Conservation (phyloP, 495 filamentous ascomycete species). For the Filosporella fistucella region DNA sequence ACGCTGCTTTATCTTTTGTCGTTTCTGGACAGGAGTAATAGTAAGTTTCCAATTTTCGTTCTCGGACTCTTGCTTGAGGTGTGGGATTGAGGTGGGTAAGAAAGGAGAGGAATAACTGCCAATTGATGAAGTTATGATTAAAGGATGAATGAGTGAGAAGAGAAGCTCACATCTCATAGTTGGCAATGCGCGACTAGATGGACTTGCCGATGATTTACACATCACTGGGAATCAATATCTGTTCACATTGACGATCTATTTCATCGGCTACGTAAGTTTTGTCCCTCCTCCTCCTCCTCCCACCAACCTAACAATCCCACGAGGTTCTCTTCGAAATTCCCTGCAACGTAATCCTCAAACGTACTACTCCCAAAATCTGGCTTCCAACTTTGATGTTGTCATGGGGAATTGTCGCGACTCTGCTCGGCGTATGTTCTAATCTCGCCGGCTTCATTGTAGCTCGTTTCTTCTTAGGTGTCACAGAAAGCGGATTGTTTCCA, state of each 20-base stretch:
- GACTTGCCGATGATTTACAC: slow-evolving; percentile 55
- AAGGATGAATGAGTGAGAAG: too few relatives aligned
- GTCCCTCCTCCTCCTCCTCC: not conserved
- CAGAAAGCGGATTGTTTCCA: slow-evolving; percentile 60
- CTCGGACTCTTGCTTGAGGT: not conserved
- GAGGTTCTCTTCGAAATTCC: slow-evolving; percentile 44
- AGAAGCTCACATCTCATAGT: slow-evolving; percentile 15
- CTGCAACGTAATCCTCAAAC: slow-evolving; percentile 69
- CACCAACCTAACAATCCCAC: not conserved
- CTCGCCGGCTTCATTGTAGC: slow-evolving; percentile 59
- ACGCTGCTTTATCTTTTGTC: slow-evolving; percentile 68
- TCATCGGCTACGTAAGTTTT: slow-evolving; percentile 70
- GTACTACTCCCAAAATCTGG: slow-evolving; percentile 50
- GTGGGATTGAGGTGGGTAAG: not conserved
- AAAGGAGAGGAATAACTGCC: too few relatives aligned
- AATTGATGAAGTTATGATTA: too few relatives aligned
- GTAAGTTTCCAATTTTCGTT: slow-evolving; percentile 26
- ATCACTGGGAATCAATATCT: slow-evolving; percentile 73
- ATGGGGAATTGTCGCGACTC: slow-evolving; percentile 64
- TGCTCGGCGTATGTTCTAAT: slow-evolving; percentile 66
- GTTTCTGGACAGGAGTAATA: slow-evolving; percentile 73
- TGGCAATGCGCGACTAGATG: slow-evolving; percentile 54
- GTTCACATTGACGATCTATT: slow-evolving; percentile 67
- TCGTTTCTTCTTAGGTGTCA: slow-evolving; percentile 55
- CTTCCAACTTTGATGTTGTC: slow-evolving; percentile 41